Conservation (phyloP, 305 asterid species). For the Fraxinus sp. region DNA sequence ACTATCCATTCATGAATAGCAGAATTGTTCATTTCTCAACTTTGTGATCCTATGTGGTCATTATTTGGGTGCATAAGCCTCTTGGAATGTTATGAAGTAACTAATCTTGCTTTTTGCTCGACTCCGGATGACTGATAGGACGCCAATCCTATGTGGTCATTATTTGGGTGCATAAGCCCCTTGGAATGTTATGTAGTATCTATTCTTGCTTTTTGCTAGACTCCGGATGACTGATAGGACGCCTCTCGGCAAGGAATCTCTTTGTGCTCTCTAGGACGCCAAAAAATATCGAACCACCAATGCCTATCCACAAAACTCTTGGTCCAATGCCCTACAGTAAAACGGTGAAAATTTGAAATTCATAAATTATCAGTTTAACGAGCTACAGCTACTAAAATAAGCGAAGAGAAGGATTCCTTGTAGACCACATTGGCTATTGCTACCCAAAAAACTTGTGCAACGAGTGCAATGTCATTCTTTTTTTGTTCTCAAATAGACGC, state of each 20-base stretch:
- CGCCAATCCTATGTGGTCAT: constrained; percentile 26
- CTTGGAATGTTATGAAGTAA: constrained; percentile 10
- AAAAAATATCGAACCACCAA: constrained; percentile 95
- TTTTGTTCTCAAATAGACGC: background rate
- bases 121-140: constrained; percentile 31
- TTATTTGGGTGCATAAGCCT: background rate
- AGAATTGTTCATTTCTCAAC: background rate
- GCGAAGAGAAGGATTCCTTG: background rate
- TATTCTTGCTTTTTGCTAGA: constrained; percentile 38
- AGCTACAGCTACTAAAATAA: background rate
- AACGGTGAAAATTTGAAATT: background rate
- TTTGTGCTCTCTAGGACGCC: constrained; percentile 87
- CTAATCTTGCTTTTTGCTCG: constrained; percentile 39
- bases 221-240: constrained; percentile 34
- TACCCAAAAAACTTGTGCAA: background rate
- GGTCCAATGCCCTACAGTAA: constrained; percentile 76
- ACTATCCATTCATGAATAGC: background rate
- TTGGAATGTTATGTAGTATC: constrained; percentile 14
- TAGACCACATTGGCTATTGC: background rate
- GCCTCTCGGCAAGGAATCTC: constrained; percentile 59
- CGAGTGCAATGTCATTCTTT: background rate
- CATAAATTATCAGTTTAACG: background rate
- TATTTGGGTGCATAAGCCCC: background rate
- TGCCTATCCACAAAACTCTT: constrained; percentile 96
- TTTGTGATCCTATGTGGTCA: background rate